A percentile compares a stretch with the other conserved stretches of the same genome.
Conservation (phyloP, 2,329 filamentous ascomycete species). For the Monosporascus sp. region DNA sequence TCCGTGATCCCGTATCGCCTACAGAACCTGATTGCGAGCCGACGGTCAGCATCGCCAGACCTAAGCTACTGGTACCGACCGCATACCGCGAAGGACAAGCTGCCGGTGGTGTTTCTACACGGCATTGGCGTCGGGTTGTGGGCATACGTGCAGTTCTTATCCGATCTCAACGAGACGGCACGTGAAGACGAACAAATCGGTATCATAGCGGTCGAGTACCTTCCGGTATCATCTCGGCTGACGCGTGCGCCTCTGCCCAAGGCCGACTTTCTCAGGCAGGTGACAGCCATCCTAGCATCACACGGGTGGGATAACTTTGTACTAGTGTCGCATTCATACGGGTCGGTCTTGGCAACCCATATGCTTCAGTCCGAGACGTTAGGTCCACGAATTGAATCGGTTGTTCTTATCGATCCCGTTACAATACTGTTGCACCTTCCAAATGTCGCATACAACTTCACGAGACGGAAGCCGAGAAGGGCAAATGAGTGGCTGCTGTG, state of each 20-base stretch:
- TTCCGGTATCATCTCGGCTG: slow-evolving; percentile 60
- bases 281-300: slow-evolving; percentile 50
- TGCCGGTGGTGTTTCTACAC: slow-evolving; percentile 64
- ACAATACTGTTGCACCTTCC: slow-evolving; percentile 64
- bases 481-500: slow-evolving; percentile 68
- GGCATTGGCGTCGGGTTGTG: slow-evolving; percentile 66
- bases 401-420: slow-evolving; percentile 55
- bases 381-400: slow-evolving; percentile 43
- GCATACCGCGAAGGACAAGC: slow-evolving; percentile 49
- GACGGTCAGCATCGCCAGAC: slow-evolving; percentile 41
- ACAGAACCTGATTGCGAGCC: slow-evolving; percentile 39
- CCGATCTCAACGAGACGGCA: slow-evolving; percentile 38
- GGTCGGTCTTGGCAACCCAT: slow-evolving; percentile 58
- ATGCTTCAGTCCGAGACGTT: slow-evolving; percentile 47
- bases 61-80: slow-evolving; percentile 63
- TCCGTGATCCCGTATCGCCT: slow-evolving; percentile 55
- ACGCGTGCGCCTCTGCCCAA: slow-evolving; percentile 47
- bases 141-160: slow-evolving; percentile 55
- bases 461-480: slow-evolving; percentile 40
- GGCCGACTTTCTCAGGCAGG: slow-evolving; percentile 49
- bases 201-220: slow-evolving; percentile 60
- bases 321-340: slow-evolving; percentile 59
- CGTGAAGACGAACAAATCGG: slow-evolving; percentile 44
- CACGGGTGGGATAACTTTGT: slow-evolving; percentile 56
- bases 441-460: slow-evolving; percentile 69